A percentile compares a stretch with the other conserved stretches of the same genome.
These are phyloP conservation scores for Wickerhamomyces bisporus DNA, from an alignment of 805 yeast genomes.

Conservation along the genomic window DNA sequence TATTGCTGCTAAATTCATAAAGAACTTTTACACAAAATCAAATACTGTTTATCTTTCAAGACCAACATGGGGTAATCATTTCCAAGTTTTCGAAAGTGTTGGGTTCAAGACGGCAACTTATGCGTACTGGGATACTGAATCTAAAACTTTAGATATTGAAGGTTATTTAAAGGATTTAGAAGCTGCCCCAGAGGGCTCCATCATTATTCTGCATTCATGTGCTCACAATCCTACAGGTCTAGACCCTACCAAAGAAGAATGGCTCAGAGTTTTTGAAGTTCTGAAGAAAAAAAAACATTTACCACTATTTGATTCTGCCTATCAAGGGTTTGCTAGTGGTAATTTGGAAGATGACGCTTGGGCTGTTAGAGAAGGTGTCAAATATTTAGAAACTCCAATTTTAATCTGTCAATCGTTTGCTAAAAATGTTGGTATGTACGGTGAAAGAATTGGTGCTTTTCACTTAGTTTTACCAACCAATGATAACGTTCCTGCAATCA, in stretches of 20 bases:
- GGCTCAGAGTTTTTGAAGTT: constrained; percentile 66
- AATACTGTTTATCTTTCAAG: constrained; percentile 62
- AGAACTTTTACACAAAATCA: constrained; percentile 30
- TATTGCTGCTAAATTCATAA: constrained; percentile 58
- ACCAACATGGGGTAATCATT: constrained; percentile 99
- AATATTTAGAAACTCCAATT: constrained; percentile 47
- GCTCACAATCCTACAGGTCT: constrained; percentile 98
- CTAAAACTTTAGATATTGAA: constrained; percentile 65
- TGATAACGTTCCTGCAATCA: constrained; percentile 49
- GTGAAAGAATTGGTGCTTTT: constrained; percentile 94
- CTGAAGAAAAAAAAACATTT: constrained; percentile 60
- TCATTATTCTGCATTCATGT: constrained; percentile 85
- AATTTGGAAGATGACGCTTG: constrained; percentile 77
- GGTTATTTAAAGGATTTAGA: constrained; percentile 63
- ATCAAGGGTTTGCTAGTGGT: constrained; percentile 96
- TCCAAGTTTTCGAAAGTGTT: constrained; percentile 66
- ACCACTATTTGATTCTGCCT: constrained; percentile 88
- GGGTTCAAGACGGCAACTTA: constrained; percentile 67
- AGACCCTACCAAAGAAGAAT: constrained; percentile 81
- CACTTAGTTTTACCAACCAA: constrained; percentile 57
- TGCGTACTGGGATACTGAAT: constrained; percentile 79
- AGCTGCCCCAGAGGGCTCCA: constrained; percentile 67
- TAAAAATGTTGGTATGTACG: constrained; percentile 94
- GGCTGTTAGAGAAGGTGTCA: constrained; percentile 61
- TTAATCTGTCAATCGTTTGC: constrained; percentile 93